phyloP scores from a whole-genome alignment of 345 rosid species.

The Eucalyptus fibrosa region DNA sequence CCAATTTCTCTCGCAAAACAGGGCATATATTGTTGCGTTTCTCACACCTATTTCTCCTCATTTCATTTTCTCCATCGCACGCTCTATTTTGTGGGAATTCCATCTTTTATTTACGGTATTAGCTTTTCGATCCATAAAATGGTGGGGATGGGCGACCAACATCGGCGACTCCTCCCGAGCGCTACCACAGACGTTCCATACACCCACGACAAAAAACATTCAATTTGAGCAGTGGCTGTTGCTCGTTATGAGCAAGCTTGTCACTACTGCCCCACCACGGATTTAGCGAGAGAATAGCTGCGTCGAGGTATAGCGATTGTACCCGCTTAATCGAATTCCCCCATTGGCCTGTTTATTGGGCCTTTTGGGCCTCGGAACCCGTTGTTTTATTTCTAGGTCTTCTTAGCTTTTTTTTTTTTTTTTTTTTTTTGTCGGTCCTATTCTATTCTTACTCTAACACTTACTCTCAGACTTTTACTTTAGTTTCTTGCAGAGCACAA shows the following conservation, averaged over 20 bases:
- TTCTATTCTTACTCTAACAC: too few species aligned
- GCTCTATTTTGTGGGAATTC: background rate
- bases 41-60: background rate
- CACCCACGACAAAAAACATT: too few species aligned
- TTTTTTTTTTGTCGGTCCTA: rapidly evolving
- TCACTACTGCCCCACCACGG: background rate
- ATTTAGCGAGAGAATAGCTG: background rate
- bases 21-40: background rate
- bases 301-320: too few species aligned
- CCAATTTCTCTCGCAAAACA: background rate
- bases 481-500: rapidly evolving
- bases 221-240: background rate
- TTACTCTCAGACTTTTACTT: rapidly evolving
- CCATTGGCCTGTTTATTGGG: background rate
- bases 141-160: background rate
- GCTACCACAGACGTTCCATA: background rate
- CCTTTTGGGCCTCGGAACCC: background rate
- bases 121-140: background rate
- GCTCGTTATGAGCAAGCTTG: rapidly evolving
- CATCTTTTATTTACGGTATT: background rate
- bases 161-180: background rate
- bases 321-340: too few species aligned
- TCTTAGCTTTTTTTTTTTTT: background rate
- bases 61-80: background rate
- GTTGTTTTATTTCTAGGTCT: background rate